Base-by-base conservation (phyloP, 305 asterid genomes). In the Galium porrigens region DNA sequence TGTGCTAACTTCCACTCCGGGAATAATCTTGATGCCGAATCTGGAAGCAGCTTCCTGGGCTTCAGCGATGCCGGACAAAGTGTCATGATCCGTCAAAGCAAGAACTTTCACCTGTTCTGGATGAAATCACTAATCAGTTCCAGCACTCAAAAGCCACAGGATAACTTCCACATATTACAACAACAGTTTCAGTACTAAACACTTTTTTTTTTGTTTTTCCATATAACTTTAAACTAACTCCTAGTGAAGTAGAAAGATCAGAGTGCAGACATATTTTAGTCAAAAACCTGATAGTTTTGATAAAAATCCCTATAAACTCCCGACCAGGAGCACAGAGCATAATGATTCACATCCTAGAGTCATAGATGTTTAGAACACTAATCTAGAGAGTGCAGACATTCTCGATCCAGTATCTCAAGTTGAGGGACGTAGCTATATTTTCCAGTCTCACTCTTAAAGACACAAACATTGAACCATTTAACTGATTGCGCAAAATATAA, bases 41-140 rank as follows among this genome's bases (percentile, higher is more conserved):
- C 88, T 85, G 30, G 77, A 78, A 68, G 95, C 98, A 72, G 91
- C 89, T 67, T 85, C 95, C 74, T 82, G 73, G 73, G 98, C 98
- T 79, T 89, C 99, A 12, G 95, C 91, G 68, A 92, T 73, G 61
- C 96, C 99, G 18, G 87, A 78, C 86, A 92, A 76, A 5, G 99
- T 92, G 77, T 92, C 99, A 69, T 92, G 99, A 81, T 89, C 96
- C 0, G 99, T 92, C 82, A 92, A 77, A 59, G 99, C 86, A 74
- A 92, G 84, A 63, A 92, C 99, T 79, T 89, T 89, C 73, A 92
- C 99, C 99, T 92, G 95, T 79, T 78, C 78, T 77, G 79, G 75
- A 75, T 71, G 68, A 66, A 63, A 66, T 20, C 65, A 68, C 9
- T 48, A 70, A 64, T 77, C 67, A 80, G 57, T 42, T 59, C 49